phyloP scores from a whole-genome alignment of 306 rosid species.

The Prunus padus region DNA sequence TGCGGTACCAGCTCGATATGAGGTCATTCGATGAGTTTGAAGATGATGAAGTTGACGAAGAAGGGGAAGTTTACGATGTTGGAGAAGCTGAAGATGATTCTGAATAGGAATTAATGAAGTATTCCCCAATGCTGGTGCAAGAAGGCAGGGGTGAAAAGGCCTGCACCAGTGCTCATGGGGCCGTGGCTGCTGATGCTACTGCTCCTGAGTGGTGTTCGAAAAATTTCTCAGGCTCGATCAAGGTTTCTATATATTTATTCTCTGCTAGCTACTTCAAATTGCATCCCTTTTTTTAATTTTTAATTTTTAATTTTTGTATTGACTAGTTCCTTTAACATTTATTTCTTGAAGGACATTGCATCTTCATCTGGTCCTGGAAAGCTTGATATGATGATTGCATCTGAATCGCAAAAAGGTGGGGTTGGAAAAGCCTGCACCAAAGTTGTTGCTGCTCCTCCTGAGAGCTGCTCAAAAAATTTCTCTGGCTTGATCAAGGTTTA shows the following conservation, averaged over 20 bases:
- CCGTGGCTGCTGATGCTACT: constrained; percentile 9
- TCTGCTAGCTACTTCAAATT: background rate
- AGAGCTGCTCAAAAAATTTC: background rate
- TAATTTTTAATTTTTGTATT: background rate
- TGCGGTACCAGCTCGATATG: constrained; percentile 54
- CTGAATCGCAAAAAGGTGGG: background rate
- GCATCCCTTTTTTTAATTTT: too few species aligned
- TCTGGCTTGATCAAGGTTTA: constrained; percentile 19
- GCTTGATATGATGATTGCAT: background rate
- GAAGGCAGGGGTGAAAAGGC: constrained; percentile 10
- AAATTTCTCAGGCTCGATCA: constrained; percentile 13
- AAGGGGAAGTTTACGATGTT: constrained; percentile 23
- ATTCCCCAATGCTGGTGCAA: constrained; percentile 13
- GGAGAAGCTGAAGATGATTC: constrained; percentile 45
- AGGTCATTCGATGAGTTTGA: constrained; percentile 47
- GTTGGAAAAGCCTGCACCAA: background rate
- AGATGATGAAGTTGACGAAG: background rate
- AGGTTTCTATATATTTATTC: constrained; percentile 10
- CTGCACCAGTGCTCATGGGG: constrained; percentile 24
- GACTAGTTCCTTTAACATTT: background rate
- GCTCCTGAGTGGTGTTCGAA: background rate
- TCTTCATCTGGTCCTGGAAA: background rate
- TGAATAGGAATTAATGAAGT: constrained; percentile 31
- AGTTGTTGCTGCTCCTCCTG: background rate
- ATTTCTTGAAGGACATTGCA: constrained; percentile 3